Percentiles rank a stretch among this genome's conserved stretches.
These are phyloP conservation scores for Canna indica DNA, from an alignment of 176 grass and related monocot species.

Conservation along the genomic window DNA sequence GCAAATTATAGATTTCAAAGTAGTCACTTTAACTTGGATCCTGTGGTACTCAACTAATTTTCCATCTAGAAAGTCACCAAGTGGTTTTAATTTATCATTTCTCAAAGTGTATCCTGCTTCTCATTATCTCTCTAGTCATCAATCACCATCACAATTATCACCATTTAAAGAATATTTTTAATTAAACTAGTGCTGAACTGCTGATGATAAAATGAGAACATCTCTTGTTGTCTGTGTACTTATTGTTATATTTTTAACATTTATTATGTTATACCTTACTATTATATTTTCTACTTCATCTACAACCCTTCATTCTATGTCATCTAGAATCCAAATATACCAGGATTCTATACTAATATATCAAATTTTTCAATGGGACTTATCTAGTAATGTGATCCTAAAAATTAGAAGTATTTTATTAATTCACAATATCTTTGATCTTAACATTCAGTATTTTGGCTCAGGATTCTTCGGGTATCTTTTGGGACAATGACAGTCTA, in stretches of 20 bases:
- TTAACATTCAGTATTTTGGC: conserved; percentile 22
- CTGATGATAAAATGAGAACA: too few relatives aligned
- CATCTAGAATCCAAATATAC: not conserved
- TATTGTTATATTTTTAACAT: not conserved
- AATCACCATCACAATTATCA: too few relatives aligned
- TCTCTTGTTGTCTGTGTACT: not conserved
- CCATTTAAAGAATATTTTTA: too few relatives aligned
- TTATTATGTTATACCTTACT: not conserved
- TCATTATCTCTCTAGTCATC: too few relatives aligned
- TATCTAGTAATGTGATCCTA: not conserved
- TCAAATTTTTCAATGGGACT: not conserved
- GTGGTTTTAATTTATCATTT: too few relatives aligned
- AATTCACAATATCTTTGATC: not conserved
- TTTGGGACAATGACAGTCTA: conserved; percentile 99
- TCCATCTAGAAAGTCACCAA: too few relatives aligned
- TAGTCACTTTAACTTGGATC: too few relatives aligned
- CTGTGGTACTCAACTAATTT: too few relatives aligned
- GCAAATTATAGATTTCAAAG: too few relatives aligned
- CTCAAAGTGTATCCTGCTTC: too few relatives aligned
- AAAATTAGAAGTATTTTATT: not conserved
- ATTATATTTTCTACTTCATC: not conserved
- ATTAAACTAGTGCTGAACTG: too few relatives aligned
- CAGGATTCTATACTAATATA: not conserved
- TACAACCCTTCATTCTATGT: not conserved
- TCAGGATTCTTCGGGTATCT: conserved; percentile 98